These are phyloP conservation scores for Diospyros lotus DNA, from an alignment of 148 eudicot genomes.

Conservation along the genomic window DNA sequence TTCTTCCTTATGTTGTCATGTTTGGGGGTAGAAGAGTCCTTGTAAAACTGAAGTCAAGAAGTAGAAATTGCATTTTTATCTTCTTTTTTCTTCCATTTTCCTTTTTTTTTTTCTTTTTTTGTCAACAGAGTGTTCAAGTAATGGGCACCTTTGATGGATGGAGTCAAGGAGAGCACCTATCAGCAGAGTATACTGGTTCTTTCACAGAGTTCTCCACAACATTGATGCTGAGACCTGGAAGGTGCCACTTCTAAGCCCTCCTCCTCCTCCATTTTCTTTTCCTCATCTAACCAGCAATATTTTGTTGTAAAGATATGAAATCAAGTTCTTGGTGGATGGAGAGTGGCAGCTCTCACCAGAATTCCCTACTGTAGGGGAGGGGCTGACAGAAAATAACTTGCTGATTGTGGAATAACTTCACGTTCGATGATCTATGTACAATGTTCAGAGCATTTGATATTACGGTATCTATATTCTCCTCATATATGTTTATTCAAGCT, in stretches of 20 bases:
- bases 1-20: too few relatives aligned
- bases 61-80: not conserved
- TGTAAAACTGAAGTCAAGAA: too few relatives aligned
- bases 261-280: not conserved
- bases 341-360: slow-evolving; percentile 82
- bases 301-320: slow-evolving; percentile 9
- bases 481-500: not conserved
- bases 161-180: slow-evolving; percentile 88
- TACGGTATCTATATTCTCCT: not conserved
- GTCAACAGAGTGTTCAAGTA: slow-evolving; percentile 79
- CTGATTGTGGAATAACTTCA: slow-evolving; percentile 56
- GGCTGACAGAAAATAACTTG: slow-evolving; percentile 67
- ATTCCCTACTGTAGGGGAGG: slow-evolving; percentile 73
- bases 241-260: slow-evolving; percentile 34
- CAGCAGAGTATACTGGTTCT: slow-evolving; percentile 82
- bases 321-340: slow-evolving; percentile 91
- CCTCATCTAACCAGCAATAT: not conserved
- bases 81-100: too few relatives aligned
- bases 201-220: slow-evolving; percentile 64
- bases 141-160: slow-evolving; percentile 98
- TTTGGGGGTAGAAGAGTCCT: too few relatives aligned
- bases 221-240: slow-evolving; percentile 84
- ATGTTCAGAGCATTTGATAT: not conserved
- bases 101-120: not conserved
- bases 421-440: not conserved